phyloP scores from a whole-genome alignment of 768 basidiomycete species.

The Phanerochaete carnosa region DNA sequence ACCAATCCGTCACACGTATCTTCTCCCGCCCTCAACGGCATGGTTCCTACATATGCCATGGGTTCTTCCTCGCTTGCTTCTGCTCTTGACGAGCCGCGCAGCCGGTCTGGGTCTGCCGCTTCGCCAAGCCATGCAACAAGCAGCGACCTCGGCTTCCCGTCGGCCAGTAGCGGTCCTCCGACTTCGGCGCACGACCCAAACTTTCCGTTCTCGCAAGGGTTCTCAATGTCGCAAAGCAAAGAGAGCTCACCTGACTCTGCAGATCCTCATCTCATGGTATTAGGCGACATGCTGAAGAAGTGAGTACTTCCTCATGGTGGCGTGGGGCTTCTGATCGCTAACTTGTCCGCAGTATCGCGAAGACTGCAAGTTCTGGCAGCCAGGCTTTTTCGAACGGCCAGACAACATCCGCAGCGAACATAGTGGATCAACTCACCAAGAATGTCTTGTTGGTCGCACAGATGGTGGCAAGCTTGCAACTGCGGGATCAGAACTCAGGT shows the following conservation, averaged over 20 bases:
- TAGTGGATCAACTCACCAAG: slow-evolving; percentile 25
- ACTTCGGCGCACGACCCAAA: slow-evolving; percentile 24
- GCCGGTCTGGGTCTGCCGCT: slow-evolving; percentile 30
- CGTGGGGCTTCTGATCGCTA: slow-evolving; percentile 19
- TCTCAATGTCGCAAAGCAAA: slow-evolving; percentile 16
- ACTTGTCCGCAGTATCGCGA: slow-evolving; percentile 25
- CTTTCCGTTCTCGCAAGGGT: slow-evolving; percentile 22
- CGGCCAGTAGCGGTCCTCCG: slow-evolving; percentile 23
- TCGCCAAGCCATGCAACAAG: slow-evolving; percentile 26
- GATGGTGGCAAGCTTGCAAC: slow-evolving; percentile 23
- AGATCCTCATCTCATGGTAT: slow-evolving; percentile 42
- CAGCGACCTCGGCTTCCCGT: slow-evolving; percentile 25
- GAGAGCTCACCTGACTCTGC: slow-evolving; percentile 28
- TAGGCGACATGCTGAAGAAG: slow-evolving; percentile 52
- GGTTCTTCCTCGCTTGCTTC: slow-evolving; percentile 33
- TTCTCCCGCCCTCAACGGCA: slow-evolving; percentile 29
- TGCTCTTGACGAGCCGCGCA: slow-evolving; percentile 29
- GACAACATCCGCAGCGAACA: slow-evolving; percentile 21
- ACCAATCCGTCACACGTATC: slow-evolving; percentile 31
- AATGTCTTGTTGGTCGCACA: slow-evolving; percentile 25
- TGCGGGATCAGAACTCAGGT: slow-evolving; percentile 15
- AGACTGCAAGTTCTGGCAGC: slow-evolving; percentile 24
- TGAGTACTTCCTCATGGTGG: slow-evolving; percentile 29
- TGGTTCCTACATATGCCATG: slow-evolving; percentile 24
- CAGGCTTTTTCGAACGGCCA: slow-evolving; percentile 27